Evolutionary conservation across 140 eudicot species (phyloP).

Genomic region (Anethum foeniculum): DNA sequence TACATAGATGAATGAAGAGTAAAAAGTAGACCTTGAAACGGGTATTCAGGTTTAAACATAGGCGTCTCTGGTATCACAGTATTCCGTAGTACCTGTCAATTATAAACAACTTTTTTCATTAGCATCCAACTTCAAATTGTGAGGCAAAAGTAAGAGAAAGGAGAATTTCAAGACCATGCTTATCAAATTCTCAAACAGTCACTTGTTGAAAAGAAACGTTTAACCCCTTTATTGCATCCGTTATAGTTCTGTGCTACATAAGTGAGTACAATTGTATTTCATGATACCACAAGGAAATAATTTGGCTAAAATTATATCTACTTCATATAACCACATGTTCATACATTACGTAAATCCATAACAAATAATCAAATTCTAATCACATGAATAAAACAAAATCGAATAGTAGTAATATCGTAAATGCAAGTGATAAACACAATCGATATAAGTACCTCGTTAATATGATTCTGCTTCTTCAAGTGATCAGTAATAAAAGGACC

Average conservation of each 20-base stretch:
- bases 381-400: background rate
- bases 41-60: slow-evolving; percentile 82
- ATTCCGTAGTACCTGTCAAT: slow-evolving; percentile 57
- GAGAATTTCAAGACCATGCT: background rate
- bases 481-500: slow-evolving; percentile 48
- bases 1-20: background rate
- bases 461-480: slow-evolving; percentile 61
- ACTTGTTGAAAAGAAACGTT: background rate
- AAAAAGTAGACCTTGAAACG: slow-evolving; percentile 66
- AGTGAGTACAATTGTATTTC: background rate
- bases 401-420: background rate
- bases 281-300: background rate
- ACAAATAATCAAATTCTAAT: background rate
- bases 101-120: background rate
- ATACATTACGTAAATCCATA: background rate
- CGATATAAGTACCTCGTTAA: slow-evolving; percentile 33
- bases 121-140: background rate
- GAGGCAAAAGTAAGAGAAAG: background rate
- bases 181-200: background rate
- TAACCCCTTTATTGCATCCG: background rate
- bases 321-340: background rate
- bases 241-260: background rate
- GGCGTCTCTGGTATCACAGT: slow-evolving; percentile 86
- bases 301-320: background rate
- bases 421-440: background rate